phyloP scores from a whole-genome alignment of 805 yeast genomes.

The Metschnikowia koreensis region DNA sequence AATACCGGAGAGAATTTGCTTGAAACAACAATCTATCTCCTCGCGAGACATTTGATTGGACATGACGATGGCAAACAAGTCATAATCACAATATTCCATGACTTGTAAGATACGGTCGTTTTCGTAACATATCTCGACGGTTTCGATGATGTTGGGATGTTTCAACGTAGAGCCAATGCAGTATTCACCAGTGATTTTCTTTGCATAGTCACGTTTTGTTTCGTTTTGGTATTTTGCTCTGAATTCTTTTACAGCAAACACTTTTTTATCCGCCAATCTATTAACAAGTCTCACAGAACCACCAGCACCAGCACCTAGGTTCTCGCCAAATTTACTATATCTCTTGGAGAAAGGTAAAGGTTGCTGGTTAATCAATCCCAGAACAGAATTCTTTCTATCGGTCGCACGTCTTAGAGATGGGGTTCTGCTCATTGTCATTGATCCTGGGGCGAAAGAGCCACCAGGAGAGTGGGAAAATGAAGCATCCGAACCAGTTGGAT shows the following conservation, averaged over 20 bases:
- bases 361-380: slow-evolving; percentile 27
- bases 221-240: slow-evolving; percentile 74
- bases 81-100: slow-evolving; percentile 93
- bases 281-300: slow-evolving; percentile 79
- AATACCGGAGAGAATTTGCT: slow-evolving; percentile 79
- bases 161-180: slow-evolving; percentile 89
- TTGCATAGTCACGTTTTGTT: slow-evolving; percentile 79
- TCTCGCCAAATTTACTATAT: slow-evolving; percentile 80
- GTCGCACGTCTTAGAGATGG: slow-evolving; percentile 30
- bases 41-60: slow-evolving; percentile 77
- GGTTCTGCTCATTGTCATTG: slow-evolving; percentile 29
- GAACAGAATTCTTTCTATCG: slow-evolving; percentile 39
- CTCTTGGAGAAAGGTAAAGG: slow-evolving; percentile 65
- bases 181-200: slow-evolving; percentile 90
- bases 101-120: slow-evolving; percentile 84
- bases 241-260: slow-evolving; percentile 92
- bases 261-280: slow-evolving; percentile 60
- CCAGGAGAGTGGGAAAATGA: slow-evolving; percentile 37
- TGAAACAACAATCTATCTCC: slow-evolving; percentile 86
- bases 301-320: slow-evolving; percentile 93
- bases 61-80: slow-evolving; percentile 92
- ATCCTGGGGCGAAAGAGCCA: slow-evolving; percentile 20
- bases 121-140: slow-evolving; percentile 88
- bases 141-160: slow-evolving; percentile 87
- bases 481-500: slow-evolving; percentile 31